phyloP scores from a whole-genome alignment of 164 flowering plant genomes.

The Brasenia schreberi region DNA sequence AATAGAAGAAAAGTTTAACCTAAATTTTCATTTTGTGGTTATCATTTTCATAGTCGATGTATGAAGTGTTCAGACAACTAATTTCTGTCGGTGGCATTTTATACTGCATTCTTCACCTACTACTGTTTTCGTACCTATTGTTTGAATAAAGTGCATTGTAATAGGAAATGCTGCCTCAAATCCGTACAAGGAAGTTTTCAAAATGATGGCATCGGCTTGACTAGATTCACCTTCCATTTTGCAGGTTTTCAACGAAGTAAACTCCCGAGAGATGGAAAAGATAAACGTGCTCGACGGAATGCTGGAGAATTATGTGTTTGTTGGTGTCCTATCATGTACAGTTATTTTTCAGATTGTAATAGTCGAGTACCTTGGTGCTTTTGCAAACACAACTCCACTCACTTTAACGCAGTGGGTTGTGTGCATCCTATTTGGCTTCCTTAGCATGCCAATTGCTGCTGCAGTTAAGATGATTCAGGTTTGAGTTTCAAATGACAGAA shows the following conservation, averaged over 20 bases:
- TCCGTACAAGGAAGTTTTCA: not conserved
- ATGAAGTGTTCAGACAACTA: not conserved
- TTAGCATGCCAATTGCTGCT: slow-evolving; percentile 90
- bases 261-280: slow-evolving; percentile 90
- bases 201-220: not conserved
- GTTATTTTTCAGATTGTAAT: slow-evolving; percentile 72
- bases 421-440: slow-evolving; percentile 57
- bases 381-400: slow-evolving; percentile 81
- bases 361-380: slow-evolving; percentile 62
- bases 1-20: not conserved
- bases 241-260: slow-evolving; percentile 92
- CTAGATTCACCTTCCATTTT: slow-evolving; percentile 4
- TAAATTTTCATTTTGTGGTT: no score
- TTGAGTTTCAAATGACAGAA: not conserved
- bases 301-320: slow-evolving; percentile 72
- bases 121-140: not conserved
- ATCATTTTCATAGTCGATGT: no score
- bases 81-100: not conserved
- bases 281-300: slow-evolving; percentile 76
- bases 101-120: not conserved
- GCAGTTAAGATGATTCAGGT: slow-evolving; percentile 78
- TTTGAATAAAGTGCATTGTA: not conserved
- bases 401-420: slow-evolving; percentile 58
- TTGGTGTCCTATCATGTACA: slow-evolving; percentile 49
- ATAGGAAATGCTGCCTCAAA: not conserved